These are phyloP conservation scores for Calocera cornea DNA, from an alignment of 768 basidiomycete species.

Conservation along the genomic window DNA sequence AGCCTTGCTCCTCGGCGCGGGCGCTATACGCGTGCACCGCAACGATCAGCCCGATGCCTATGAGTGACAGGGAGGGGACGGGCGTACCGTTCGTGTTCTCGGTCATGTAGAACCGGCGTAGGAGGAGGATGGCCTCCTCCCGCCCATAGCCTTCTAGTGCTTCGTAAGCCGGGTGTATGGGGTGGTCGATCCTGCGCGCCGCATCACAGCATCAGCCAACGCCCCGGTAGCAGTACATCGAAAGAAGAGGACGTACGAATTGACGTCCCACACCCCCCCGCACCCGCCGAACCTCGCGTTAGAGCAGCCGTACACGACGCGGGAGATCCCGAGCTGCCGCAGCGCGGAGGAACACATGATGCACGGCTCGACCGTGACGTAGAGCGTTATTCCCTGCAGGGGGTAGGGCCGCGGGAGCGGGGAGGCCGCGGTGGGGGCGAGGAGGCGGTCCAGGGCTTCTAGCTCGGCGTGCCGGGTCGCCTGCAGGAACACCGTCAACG, in stretches of 20 bases:
- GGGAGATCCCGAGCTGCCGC: constrained; percentile 78
- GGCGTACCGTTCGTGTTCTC: constrained; percentile 81
- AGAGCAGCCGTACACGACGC: constrained; percentile 83
- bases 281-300: constrained; percentile 97
- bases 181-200: constrained; percentile 45
- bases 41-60: constrained; percentile 9
- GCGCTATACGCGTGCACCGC: constrained; percentile 41
- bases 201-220: neutral
- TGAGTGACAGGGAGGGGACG: constrained; percentile 5
- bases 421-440: constrained; percentile 45
- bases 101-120: constrained; percentile 81
- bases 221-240: too few species aligned
- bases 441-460: constrained; percentile 83
- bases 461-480: constrained; percentile 96
- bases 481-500: constrained; percentile 29
- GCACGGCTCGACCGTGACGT: constrained; percentile 98
- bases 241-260: constrained; percentile 23
- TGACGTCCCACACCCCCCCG: constrained; percentile 84
- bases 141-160: constrained; percentile 65
- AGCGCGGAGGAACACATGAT: constrained; percentile 98
- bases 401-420: constrained; percentile 39
- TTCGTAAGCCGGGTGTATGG: constrained; percentile 56
- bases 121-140: constrained; percentile 74
- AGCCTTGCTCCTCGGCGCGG: constrained; percentile 74
- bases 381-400: constrained; percentile 66